Evolutionary conservation across 2,329 filamentous ascomycete species (phyloP).

Genomic region (Mycosphaerella sp.): DNA sequence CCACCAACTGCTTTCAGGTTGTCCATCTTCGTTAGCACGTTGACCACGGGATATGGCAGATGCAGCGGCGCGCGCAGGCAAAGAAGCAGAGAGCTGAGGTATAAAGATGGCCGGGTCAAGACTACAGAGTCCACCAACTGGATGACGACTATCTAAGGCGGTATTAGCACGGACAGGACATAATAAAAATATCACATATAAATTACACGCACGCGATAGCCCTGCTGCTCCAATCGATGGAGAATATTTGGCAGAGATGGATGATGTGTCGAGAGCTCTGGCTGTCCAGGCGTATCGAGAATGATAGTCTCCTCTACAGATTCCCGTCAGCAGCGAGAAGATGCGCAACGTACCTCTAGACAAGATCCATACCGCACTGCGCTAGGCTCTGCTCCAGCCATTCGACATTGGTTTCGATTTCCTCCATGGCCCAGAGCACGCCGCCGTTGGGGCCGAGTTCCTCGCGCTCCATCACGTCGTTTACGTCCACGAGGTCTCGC

Average conservation of each 20-base stretch:
- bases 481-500: slow-evolving; percentile 76
- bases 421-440: slow-evolving; percentile 87
- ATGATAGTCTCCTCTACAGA: slow-evolving; percentile 74
- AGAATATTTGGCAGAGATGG: slow-evolving; percentile 87
- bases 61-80: slow-evolving; percentile 95
- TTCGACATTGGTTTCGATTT: slow-evolving; percentile 87
- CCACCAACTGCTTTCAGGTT: slow-evolving; percentile 68
- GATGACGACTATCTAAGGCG: slow-evolving; percentile 72
- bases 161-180: slow-evolving; percentile 34
- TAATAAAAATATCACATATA: neutral
- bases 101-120: slow-evolving; percentile 85
- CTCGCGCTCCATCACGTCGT: slow-evolving; percentile 92
- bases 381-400: slow-evolving; percentile 81
- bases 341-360: neutral
- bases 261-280: slow-evolving; percentile 96
- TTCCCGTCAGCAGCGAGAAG: neutral
- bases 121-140: slow-evolving; percentile 93
- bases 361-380: slow-evolving; percentile 38
- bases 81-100: slow-evolving; percentile 87
- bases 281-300: slow-evolving; percentile 95
- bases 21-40: slow-evolving; percentile 96
- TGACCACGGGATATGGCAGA: slow-evolving; percentile 92
- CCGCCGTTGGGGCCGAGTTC: slow-evolving; percentile 87
- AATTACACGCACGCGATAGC: slow-evolving; percentile 66
- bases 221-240: slow-evolving; percentile 79